A percentile compares a stretch with the other conserved stretches of the same genome.
These are phyloP conservation scores for Fusarium paranaense DNA, from an alignment of 2,329 filamentous ascomycete genomes.

Conservation along the genomic window DNA sequence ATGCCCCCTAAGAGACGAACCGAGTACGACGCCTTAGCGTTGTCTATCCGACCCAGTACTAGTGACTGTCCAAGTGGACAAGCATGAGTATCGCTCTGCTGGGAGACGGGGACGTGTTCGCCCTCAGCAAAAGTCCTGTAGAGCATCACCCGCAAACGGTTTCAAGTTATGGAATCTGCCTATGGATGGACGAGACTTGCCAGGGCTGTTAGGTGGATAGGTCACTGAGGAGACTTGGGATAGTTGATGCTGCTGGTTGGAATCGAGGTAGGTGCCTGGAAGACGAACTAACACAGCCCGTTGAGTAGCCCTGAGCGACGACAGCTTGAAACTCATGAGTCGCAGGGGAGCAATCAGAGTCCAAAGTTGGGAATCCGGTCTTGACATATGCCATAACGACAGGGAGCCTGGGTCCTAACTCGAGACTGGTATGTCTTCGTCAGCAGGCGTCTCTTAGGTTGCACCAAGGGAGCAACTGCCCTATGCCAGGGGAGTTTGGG, in stretches of 20 bases:
- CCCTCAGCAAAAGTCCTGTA: no score
- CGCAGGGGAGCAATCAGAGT: not conserved
- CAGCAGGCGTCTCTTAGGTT: not conserved
- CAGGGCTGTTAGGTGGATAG: not conserved
- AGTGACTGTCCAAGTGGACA: not conserved
- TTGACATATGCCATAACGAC: not conserved
- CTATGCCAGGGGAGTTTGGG: no score
- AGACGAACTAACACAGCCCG: not conserved
- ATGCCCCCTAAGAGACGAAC: not conserved
- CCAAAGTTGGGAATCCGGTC: not conserved
- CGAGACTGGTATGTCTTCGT: not conserved
- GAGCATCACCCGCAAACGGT: not conserved
- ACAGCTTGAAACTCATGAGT: not conserved
- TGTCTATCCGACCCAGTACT: not conserved
- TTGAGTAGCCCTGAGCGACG: not conserved
- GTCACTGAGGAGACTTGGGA: not conserved
- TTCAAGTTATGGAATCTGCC: not conserved
- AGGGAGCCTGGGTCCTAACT: not conserved
- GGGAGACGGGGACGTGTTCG: not conserved
- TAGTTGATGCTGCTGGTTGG: not conserved
- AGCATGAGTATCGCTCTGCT: not conserved
- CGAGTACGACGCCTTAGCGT: not conserved
- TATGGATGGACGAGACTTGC: not conserved
- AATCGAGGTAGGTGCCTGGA: not conserved
- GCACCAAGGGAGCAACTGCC: no score